Evolutionary conservation across 768 basidiomycete genomes (phyloP).

Genomic region (Exidia glandulosa): DNA sequence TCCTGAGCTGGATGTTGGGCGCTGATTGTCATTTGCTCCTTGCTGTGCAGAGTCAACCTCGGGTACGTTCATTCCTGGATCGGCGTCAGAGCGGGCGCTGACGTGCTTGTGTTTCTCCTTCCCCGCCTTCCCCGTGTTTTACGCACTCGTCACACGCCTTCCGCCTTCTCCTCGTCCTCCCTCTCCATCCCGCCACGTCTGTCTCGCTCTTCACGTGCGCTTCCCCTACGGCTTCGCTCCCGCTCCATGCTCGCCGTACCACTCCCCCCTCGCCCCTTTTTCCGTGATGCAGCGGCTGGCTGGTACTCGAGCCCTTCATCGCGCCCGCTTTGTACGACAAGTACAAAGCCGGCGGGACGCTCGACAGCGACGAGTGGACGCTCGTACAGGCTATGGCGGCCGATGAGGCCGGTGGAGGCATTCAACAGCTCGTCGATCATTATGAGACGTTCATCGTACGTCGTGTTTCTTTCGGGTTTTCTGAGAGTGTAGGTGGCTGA

Average conservation of each 20-base stretch:
- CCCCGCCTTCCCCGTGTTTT: background rate
- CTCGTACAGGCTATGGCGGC: conserved; percentile 54
- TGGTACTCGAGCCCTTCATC: conserved; percentile 74
- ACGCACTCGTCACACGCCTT: conserved; percentile 38
- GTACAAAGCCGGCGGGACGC: conserved; percentile 29
- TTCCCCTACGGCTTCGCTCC: too few species aligned
- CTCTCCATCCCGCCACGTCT: too few species aligned
- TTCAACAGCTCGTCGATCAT: conserved; percentile 61
- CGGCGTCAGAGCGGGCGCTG: background rate
- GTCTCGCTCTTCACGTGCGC: too few species aligned
- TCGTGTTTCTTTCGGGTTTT: background rate
- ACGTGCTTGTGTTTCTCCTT: background rate
- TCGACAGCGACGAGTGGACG: conserved; percentile 53
- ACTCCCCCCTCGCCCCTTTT: conserved; percentile 70
- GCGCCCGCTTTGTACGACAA: conserved; percentile 50
- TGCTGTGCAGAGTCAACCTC: conserved; percentile 1
- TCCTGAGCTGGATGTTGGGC: background rate
- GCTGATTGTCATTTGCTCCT: background rate
- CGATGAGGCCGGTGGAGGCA: conserved; percentile 47
- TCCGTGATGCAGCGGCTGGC: conserved; percentile 55
- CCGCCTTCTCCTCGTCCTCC: background rate
- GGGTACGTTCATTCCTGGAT: conserved; percentile 1
- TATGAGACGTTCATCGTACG: conserved; percentile 76
- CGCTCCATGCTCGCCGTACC: too few species aligned
- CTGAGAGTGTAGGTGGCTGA: background rate